Percentiles rank a stretch among this genome's conserved stretches.
These are phyloP conservation scores for Sporothrix globosa DNA, from an alignment of 2,329 filamentous ascomycete genomes.

Conservation along the genomic window DNA sequence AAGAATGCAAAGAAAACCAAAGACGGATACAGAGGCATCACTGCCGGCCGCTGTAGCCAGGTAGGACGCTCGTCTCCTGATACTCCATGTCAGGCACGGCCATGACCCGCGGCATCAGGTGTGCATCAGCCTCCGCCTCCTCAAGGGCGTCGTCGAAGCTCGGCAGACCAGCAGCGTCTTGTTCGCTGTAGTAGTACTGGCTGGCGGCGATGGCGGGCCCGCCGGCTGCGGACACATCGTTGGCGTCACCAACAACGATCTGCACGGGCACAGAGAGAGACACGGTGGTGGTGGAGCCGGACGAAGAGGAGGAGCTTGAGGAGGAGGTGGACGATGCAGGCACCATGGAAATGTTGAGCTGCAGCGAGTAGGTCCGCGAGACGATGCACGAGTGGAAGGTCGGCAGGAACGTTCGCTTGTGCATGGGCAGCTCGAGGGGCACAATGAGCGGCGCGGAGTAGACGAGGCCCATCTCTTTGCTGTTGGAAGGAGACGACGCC, in stretches of 20 bases:
- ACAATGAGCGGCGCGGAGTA: constrained; percentile 52
- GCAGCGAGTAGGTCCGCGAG: constrained; percentile 59
- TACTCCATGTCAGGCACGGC: constrained; percentile 41
- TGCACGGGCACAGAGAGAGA: constrained; percentile 33
- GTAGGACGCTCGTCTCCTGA: constrained; percentile 38
- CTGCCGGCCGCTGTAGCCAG: constrained; percentile 37
- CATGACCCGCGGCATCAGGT: constrained; percentile 50
- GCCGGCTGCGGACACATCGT: background rate
- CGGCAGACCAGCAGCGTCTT: constrained; percentile 46
- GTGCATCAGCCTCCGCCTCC: constrained; percentile 50
- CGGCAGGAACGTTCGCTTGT: constrained; percentile 57
- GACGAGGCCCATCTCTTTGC: constrained; percentile 40
- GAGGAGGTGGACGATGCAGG: constrained; percentile 45
- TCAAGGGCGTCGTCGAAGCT: constrained; percentile 56
- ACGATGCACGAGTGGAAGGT: constrained; percentile 63
- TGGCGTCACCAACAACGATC: constrained; percentile 30
- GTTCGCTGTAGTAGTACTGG: constrained; percentile 30
- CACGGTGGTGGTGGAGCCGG: constrained; percentile 25
- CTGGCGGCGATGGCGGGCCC: background rate
- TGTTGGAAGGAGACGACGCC: background rate
- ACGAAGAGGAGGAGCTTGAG: constrained; percentile 39
- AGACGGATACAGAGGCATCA: background rate
- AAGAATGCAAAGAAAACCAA: constrained; percentile 1
- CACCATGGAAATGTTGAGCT: constrained; percentile 48
- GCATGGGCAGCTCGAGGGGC: constrained; percentile 53